Evolutionary conservation across 2,329 filamentous ascomycete genomes (phyloP), one percentile per base, ranked within the genome.

Genomic region (Aureobasidium sp.): DNA sequence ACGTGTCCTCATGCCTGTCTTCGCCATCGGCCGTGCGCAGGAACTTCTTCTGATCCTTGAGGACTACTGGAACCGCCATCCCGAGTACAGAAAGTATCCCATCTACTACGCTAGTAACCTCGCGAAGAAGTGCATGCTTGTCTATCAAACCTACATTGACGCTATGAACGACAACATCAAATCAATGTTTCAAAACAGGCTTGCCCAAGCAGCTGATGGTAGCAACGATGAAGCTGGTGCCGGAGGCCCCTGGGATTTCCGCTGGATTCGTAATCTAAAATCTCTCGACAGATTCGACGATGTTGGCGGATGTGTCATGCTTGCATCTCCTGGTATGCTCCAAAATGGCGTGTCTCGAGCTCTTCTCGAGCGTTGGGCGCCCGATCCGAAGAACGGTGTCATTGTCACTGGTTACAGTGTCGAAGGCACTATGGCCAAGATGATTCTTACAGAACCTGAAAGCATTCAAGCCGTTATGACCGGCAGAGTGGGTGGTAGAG

Each of bases 151-250:
- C 1, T 99, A 97, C 70, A 91, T 97, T 53, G 91, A 92, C 53
- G 91, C 92, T 61, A 99, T 99, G 94, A 99, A 99, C 73, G 93
- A 97, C 71, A 97, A 97, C 70, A 97, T 99, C 79, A 97, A 96
- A 74, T 85, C 90, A 12, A 83, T 96, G n/a, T 97, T 97, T 76
- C 84, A 89, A 59, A 91, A 95, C 74, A 86, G 91, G 52, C 95
- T 96, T 85, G 90, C 91, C 11, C 90, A 96, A 73, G 87, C 88
- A 0, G 87, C 86, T 37, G 89, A 90, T 9, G 83, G 83, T 7
- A 86, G 63, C 20, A 62, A 62, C 7, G 61, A 85, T 8, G 92
- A 89, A 70, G 91, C 88, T 31, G 92, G 90, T 39, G 36, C 60
- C 31, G 60, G 60, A 36, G 60, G 60, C 7, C 94, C 94, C 0